A percentile compares a stretch with the other conserved stretches of the same genome.
These are phyloP conservation scores for Salix udensis DNA, from an alignment of 345 rosid genomes.

Conservation along the genomic window DNA sequence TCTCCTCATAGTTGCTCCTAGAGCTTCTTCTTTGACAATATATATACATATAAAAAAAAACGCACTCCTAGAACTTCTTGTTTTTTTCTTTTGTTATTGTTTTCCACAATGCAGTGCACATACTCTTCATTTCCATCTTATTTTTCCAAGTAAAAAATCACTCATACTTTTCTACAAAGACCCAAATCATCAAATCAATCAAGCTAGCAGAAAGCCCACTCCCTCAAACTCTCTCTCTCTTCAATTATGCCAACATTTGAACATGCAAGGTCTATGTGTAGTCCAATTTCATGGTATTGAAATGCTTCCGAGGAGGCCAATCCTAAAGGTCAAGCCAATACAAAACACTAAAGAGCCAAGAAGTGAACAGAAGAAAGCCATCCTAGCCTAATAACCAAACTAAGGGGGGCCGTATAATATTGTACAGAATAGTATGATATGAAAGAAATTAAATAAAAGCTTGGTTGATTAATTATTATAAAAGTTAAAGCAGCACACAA, in stretches of 20 bases:
- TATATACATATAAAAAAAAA: too few species aligned
- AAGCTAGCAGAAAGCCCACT: not conserved
- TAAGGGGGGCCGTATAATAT: not conserved
- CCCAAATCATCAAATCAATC: too few species aligned
- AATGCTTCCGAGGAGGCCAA: constrained; percentile 45
- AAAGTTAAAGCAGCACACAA: constrained; percentile 6
- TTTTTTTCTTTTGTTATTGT: too few species aligned
- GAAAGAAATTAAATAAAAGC: not conserved
- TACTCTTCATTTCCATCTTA: too few species aligned
- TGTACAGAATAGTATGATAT: not conserved
- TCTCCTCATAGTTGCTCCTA: too few species aligned
- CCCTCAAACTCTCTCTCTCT: not conserved
- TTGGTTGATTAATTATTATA: not conserved
- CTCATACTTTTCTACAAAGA: too few species aligned
- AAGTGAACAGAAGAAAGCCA: not conserved
- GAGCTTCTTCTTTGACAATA: too few species aligned
- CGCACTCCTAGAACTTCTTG: too few species aligned
- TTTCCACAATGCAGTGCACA: too few species aligned
- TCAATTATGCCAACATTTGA: constrained; percentile 5
- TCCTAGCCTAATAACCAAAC: not conserved
- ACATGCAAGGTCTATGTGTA: not conserved
- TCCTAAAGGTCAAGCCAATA: constrained; percentile 9
- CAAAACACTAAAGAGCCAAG: not conserved
- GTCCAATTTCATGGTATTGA: constrained; percentile 14
- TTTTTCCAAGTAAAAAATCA: too few species aligned